Evolutionary conservation across 345 rosid genomes (phyloP).

Genomic region (Nephelium lappaceum): DNA sequence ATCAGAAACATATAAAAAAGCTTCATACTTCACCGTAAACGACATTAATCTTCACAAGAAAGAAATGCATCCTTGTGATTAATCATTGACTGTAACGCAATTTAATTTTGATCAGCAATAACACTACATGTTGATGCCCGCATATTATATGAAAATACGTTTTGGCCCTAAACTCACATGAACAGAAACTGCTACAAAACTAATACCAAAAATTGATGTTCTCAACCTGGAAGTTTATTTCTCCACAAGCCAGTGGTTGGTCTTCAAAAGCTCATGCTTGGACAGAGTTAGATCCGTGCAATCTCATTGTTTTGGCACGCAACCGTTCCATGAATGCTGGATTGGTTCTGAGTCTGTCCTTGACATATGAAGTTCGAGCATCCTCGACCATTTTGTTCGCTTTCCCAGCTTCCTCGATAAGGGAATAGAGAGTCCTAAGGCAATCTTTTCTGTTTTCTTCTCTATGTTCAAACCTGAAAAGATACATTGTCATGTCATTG

Average conservation of each 20-base stretch:
- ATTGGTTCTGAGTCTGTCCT: conserved; percentile 75
- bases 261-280: conserved; percentile 30
- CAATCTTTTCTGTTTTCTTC: conserved; percentile 98
- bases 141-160: background rate
- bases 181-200: conserved; percentile 11
- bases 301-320: conserved; percentile 56
- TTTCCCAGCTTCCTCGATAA: conserved; percentile 87
- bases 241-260: background rate
- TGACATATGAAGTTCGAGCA: conserved; percentile 69
- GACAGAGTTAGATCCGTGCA: conserved; percentile 40
- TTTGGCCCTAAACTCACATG: background rate
- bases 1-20: background rate
- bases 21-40: background rate
- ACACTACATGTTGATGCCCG: background rate
- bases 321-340: conserved; percentile 89
- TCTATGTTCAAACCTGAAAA: conserved; percentile 84
- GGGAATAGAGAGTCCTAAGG: conserved; percentile 71
- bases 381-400: conserved; percentile 78
- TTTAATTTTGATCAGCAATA: background rate
- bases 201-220: background rate
- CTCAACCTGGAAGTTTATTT: conserved; percentile 5
- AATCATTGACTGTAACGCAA: background rate
- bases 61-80: background rate
- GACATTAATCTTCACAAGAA: background rate
- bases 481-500: background rate